Conservation (phyloP, 371 early-diverging fungal species). For the Massospora cicadina region DNA sequence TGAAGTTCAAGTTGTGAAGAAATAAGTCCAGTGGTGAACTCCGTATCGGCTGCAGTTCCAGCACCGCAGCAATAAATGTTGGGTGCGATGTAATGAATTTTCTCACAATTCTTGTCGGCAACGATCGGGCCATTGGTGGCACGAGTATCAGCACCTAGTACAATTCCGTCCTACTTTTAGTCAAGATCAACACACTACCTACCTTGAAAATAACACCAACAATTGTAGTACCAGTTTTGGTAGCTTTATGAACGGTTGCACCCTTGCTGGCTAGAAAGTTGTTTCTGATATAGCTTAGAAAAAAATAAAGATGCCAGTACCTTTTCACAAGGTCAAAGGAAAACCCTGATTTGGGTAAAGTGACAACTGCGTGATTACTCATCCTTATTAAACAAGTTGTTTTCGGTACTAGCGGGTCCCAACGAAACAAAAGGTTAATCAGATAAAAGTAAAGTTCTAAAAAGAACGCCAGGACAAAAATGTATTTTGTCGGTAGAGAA, state of each 20-base stretch:
- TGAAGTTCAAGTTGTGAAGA: conserved; percentile 89
- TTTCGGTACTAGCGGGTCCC: no score
- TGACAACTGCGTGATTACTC: background rate
- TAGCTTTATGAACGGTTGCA: conserved; percentile 61
- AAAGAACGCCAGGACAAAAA: no score
- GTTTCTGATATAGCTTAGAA: conserved; percentile 30
- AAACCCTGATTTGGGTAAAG: conserved; percentile 10
- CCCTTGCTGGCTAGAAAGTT: conserved; percentile 57
- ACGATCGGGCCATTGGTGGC: conserved; percentile 98
- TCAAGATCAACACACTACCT: conserved; percentile 4
- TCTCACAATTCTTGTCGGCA: conserved; percentile 98
- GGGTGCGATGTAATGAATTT: conserved; percentile 97
- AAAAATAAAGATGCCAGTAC: background rate
- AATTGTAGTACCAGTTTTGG: conserved; percentile 98
- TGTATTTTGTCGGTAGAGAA: no score
- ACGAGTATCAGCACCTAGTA: conserved; percentile 98
- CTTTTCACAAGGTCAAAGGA: conserved; percentile 8
- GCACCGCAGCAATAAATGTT: conserved; percentile 99
- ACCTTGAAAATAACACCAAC: conserved; percentile 87
- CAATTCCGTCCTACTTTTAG: conserved; percentile 64
- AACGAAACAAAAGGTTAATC: no score
- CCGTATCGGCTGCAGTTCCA: conserved; percentile 99
- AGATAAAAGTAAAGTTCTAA: no score
- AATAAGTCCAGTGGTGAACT: conserved; percentile 87
- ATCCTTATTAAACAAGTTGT: no score